A percentile compares a stretch with the other conserved stretches of the same genome.
phyloP scores from a whole-genome alignment of 2,329 filamentous ascomycete genomes.

The Hypoxylon sp. region DNA sequence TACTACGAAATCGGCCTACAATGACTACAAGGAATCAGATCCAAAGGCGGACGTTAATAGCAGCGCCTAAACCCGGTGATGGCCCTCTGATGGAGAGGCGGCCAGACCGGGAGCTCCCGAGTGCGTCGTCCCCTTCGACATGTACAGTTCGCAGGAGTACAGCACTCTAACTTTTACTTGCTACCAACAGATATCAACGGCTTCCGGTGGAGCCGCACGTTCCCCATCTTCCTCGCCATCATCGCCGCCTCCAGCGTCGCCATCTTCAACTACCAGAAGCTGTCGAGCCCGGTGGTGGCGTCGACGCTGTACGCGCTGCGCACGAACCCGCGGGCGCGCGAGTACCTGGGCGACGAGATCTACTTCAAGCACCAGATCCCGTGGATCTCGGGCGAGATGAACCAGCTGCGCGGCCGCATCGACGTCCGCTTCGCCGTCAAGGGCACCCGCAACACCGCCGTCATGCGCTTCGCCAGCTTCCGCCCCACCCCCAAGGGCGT shows the following conservation, averaged over 20 bases:
- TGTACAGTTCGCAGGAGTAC: background rate
- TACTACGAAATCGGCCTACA: constrained; percentile 41
- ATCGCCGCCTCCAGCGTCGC: constrained; percentile 79
- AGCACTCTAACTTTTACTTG: constrained; percentile 22
- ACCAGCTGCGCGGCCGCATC: constrained; percentile 92
- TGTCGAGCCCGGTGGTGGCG: constrained; percentile 85
- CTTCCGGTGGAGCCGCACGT: constrained; percentile 76
- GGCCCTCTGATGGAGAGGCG: constrained; percentile 74
- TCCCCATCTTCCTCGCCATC: constrained; percentile 83
- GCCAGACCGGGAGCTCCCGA: constrained; percentile 74
- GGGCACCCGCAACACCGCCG: constrained; percentile 76
- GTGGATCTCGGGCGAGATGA: constrained; percentile 89
- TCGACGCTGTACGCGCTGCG: constrained; percentile 93
- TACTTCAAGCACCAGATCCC: constrained; percentile 84
- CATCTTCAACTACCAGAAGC: constrained; percentile 99
- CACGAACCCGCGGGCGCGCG: constrained; percentile 79
- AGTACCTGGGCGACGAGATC: constrained; percentile 86
- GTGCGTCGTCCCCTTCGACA: constrained; percentile 56
- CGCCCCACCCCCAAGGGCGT: constrained; percentile 70
- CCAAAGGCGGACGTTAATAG: constrained; percentile 61
- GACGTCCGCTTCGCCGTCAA: constrained; percentile 89
- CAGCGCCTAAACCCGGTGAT: constrained; percentile 69
- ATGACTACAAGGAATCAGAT: constrained; percentile 34
- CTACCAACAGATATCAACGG: constrained; percentile 54
- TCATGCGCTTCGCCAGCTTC: constrained; percentile 84